phyloP scores from a whole-genome alignment of 352 stramenopile genomes.

The Globisporangium orthogonon region DNA sequence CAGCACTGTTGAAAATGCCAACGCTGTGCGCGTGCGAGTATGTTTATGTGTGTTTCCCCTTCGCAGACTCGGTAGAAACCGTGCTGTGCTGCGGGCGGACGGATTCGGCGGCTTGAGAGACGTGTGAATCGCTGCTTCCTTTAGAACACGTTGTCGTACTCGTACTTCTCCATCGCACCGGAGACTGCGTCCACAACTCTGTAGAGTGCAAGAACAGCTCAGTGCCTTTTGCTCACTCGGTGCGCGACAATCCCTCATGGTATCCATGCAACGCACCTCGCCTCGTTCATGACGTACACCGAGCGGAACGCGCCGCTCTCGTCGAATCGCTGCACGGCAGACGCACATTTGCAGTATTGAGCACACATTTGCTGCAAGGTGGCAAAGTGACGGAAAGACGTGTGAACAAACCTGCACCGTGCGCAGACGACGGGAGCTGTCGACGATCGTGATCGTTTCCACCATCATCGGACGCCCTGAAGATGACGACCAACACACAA shows the following conservation, averaged over 20 bases:
- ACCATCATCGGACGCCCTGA: constrained; percentile 71
- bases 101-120: not conserved
- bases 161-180: constrained; percentile 84
- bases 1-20: too few relatives aligned
- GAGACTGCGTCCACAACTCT: constrained; percentile 84
- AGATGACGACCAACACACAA: not conserved
- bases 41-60: too few relatives aligned
- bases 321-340: constrained; percentile 53
- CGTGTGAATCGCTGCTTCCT: not conserved
- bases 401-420: constrained; percentile 50
- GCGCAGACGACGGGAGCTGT: constrained; percentile 72
- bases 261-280: constrained; percentile 25
- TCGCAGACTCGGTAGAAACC: too few relatives aligned
- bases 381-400: not conserved
- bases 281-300: constrained; percentile 87
- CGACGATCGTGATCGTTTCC: constrained; percentile 79
- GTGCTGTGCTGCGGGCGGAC: not conserved
- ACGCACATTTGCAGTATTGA: not conserved
- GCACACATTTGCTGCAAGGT: not conserved
- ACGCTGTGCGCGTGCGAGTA: too few relatives aligned
- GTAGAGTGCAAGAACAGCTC: not conserved
- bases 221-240: not conserved
- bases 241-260: not conserved
- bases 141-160: constrained; percentile 83
- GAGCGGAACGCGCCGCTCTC: constrained; percentile 81